phyloP scores from a whole-genome alignment of 2,329 filamentous ascomycete species.

The Alternaria sp. region DNA sequence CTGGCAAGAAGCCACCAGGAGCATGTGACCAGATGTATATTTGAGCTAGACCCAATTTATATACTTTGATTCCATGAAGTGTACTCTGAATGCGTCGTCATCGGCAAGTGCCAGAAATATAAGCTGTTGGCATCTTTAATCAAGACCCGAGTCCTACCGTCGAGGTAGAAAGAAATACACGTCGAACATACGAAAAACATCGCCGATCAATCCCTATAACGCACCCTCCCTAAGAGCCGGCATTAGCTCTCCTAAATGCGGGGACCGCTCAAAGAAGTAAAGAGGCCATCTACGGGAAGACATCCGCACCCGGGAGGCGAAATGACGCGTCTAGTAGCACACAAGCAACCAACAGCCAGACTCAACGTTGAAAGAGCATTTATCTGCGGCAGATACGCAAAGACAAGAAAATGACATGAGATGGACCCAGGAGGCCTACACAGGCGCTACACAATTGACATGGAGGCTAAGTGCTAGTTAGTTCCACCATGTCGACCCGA shows the following conservation, averaged over 20 bases:
- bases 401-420: neutral
- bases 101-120: no score
- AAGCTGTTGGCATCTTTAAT: no score
- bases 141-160: no score
- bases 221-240: neutral
- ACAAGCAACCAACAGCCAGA: neutral
- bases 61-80: no score
- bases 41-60: no score
- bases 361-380: neutral
- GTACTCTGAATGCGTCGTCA: no score
- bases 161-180: neutral
- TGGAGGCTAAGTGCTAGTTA: neutral
- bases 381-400: neutral
- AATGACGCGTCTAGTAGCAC: conserved; percentile 9
- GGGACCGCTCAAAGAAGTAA: conserved; percentile 17
- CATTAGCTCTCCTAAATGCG: conserved; percentile 6
- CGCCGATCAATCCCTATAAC: neutral
- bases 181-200: neutral
- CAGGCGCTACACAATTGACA: neutral
- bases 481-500: neutral
- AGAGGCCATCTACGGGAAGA: conserved; percentile 4
- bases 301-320: conserved; percentile 10
- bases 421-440: neutral
- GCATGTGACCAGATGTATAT: no score
- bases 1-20: no score